These are phyloP conservation scores for Mytilinidion resinicola DNA, from an alignment of 495 filamentous ascomycete species.

Conservation along the genomic window DNA sequence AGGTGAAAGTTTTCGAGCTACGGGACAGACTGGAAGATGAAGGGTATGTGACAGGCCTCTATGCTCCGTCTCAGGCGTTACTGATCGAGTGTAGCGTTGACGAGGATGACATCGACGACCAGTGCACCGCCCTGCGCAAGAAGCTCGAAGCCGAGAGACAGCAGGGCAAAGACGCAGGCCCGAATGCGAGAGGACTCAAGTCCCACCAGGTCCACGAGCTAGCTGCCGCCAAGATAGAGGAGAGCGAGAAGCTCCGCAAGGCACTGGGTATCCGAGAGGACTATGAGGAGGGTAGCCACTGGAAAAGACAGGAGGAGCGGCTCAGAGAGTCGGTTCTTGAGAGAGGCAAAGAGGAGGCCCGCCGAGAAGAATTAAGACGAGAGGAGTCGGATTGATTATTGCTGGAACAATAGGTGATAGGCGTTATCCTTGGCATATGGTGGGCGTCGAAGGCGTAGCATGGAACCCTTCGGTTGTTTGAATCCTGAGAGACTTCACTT, in stretches of 20 bases:
- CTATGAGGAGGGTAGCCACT: slow-evolving; percentile 78
- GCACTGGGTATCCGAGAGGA: slow-evolving; percentile 84
- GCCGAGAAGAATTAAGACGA: background rate
- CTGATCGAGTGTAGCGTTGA: slow-evolving; percentile 46
- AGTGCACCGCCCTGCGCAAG: slow-evolving; percentile 56
- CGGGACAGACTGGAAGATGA: slow-evolving; percentile 85
- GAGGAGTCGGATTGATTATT: slow-evolving; percentile 2
- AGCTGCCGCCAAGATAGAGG: slow-evolving; percentile 91
- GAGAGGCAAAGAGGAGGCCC: slow-evolving; percentile 35
- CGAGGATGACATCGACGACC: slow-evolving; percentile 72
- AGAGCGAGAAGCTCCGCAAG: slow-evolving; percentile 82
- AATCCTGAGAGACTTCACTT: no score
- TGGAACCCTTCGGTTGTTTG: no score
- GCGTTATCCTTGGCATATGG: background rate
- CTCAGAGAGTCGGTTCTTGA: slow-evolving; percentile 51
- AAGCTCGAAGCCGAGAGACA: slow-evolving; percentile 55
- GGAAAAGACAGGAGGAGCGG: slow-evolving; percentile 67
- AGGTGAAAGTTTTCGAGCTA: slow-evolving; percentile 87
- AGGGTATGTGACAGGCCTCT: slow-evolving; percentile 42
- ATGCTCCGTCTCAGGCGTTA: background rate
- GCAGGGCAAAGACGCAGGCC: slow-evolving; percentile 31
- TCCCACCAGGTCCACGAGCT: slow-evolving; percentile 93
- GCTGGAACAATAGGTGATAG: background rate
- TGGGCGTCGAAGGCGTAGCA: no score
- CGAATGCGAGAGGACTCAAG: slow-evolving; percentile 58